Conservation (phyloP, 106 monocot species). For the Amphibolis antarctica region DNA sequence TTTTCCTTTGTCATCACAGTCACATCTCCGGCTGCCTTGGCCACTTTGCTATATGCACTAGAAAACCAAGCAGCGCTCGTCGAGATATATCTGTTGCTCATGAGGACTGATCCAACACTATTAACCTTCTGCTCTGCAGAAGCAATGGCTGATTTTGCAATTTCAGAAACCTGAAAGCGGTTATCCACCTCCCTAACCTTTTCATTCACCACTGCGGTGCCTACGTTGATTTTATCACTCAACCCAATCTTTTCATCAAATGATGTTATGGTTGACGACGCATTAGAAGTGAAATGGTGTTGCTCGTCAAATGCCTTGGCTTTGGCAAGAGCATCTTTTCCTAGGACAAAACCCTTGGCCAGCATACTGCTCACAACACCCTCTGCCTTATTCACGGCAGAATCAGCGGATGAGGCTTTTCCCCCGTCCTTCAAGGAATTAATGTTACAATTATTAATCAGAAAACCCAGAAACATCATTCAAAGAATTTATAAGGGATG, state of each 20-base stretch:
- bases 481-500: neutral
- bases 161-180: conserved; percentile 65
- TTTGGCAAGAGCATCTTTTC: conserved; percentile 62
- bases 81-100: conserved; percentile 57
- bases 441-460: neutral
- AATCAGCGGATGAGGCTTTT: conserved; percentile 9
- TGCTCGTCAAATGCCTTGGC: conserved; percentile 68
- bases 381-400: conserved; percentile 49
- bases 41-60: conserved; percentile 36
- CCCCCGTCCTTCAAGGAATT: neutral
- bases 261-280: conserved; percentile 50
- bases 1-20: conserved; percentile 61
- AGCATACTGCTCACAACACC: conserved; percentile 77
- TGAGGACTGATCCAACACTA: conserved; percentile 37
- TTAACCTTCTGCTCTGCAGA: conserved; percentile 61
- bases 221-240: conserved; percentile 58
- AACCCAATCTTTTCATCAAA: conserved; percentile 55
- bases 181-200: conserved; percentile 66
- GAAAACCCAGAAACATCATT: neutral
- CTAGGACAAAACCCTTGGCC: conserved; percentile 75
- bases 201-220: conserved; percentile 42
- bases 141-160: conserved; percentile 53
- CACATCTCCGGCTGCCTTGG: conserved; percentile 59
- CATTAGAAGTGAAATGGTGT: conserved; percentile 48
- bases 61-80: conserved; percentile 70